Conservation (phyloP, 148 eudicot genomes). For the Fallopia convolvulus region DNA sequence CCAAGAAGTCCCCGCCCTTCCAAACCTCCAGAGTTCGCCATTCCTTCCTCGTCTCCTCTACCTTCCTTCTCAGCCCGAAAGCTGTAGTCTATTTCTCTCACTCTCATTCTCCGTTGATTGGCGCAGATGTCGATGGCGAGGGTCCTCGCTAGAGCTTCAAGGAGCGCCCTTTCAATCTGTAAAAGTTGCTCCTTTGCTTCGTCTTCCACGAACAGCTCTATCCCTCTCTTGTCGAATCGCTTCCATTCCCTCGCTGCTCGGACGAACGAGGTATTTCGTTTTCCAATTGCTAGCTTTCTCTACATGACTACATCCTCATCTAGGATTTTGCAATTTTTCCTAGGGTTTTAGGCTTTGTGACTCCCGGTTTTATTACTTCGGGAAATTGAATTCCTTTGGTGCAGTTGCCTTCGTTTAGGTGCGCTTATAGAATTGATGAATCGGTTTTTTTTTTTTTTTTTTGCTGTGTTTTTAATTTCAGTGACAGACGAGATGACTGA, state of each 20-base stretch:
- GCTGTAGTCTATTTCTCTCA: too few species aligned
- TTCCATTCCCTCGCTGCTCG: constrained; percentile 26
- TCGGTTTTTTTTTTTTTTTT: too few species aligned
- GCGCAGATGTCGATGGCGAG: constrained; percentile 43
- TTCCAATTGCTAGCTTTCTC: not conserved
- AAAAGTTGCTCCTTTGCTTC: constrained; percentile 25
- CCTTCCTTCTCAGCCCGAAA: too few species aligned
- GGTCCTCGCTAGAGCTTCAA: constrained; percentile 37
- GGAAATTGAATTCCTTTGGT: too few species aligned
- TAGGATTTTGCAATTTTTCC: constrained; percentile 22
- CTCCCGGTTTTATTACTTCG: not conserved
- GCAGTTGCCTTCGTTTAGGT: too few species aligned
- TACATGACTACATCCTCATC: not conserved
- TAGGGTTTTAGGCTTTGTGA: constrained; percentile 26
- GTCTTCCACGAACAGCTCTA: constrained; percentile 17
- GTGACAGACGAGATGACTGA: too few species aligned
- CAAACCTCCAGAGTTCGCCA: too few species aligned
- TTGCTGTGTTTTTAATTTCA: too few species aligned
- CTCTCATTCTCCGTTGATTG: constrained; percentile 10
- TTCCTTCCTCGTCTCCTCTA: too few species aligned
- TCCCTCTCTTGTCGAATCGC: constrained; percentile 19
- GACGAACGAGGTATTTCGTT: constrained; percentile 33
- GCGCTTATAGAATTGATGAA: too few species aligned
- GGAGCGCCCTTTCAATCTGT: constrained; percentile 27
- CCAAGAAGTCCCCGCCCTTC: too few species aligned